Conservation (phyloP, 2,329 filamentous ascomycete genomes). For the Raffaelea arxii region DNA sequence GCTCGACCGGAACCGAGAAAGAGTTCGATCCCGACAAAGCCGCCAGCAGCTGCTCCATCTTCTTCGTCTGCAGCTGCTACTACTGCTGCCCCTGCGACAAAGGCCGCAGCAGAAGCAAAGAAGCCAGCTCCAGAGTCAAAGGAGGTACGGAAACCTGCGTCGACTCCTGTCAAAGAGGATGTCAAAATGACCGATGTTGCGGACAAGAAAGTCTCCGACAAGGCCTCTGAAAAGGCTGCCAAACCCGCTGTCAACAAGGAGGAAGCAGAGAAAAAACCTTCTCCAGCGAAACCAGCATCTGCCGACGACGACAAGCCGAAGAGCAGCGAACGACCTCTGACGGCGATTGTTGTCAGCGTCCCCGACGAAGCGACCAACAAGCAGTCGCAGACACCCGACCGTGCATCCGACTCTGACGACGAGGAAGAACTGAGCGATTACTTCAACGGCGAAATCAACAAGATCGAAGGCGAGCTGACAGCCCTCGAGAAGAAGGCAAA, state of each 20-base stretch:
- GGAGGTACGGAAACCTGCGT: too few species aligned
- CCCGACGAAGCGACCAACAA: background rate
- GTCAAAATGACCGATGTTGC: too few species aligned
- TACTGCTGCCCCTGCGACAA: too few species aligned
- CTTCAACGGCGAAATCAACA: slow-evolving; percentile 42
- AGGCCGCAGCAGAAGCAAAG: background rate
- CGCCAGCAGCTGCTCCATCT: too few species aligned
- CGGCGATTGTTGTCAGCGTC: too few species aligned
- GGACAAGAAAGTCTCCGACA: too few species aligned
- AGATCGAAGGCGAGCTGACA: slow-evolving; percentile 38
- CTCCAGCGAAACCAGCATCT: background rate
- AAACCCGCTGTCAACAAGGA: background rate
- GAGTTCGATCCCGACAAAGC: too few species aligned
- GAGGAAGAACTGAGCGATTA: slow-evolving; percentile 50
- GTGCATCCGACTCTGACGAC: slow-evolving; percentile 41
- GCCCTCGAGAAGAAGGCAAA: slow-evolving; percentile 31
- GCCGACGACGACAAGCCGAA: background rate
- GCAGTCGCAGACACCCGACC: slow-evolving; percentile 3
- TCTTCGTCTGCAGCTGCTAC: too few species aligned
- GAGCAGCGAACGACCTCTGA: background rate
- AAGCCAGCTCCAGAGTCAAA: too few species aligned
- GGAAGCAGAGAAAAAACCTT: background rate
- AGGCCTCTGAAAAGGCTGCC: too few species aligned
- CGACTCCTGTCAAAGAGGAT: too few species aligned
- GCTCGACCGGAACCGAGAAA: too few species aligned